Evolutionary conservation across 768 basidiomycete genomes (phyloP), one percentile per base, ranked within the genome.

Genomic region (Cyathus striatus): DNA sequence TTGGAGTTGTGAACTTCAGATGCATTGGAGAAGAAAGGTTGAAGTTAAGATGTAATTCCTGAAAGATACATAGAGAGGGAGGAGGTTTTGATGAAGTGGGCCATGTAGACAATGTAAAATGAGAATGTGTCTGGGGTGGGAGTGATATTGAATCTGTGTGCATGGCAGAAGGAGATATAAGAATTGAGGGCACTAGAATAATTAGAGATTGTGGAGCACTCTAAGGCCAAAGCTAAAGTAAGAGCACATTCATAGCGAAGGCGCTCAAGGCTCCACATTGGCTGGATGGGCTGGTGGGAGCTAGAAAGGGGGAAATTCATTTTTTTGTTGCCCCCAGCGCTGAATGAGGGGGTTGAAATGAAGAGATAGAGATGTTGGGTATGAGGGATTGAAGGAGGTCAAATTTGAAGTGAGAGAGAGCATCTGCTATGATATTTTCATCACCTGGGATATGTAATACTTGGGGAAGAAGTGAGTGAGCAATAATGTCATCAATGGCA

Each of bases 31-130:
- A 60, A 74, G 20, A 51, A 48, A 0, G 50, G 33, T 34, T 70
- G 60, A 0, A 72, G 60, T 24, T 61, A 52, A 20, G 55, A 56
- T 39, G 53, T 57, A 7, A 71, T 69, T 0, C 70, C 68, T 1
- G 68, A 68, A 0, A 73, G 55, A 49, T 73, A 73, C 0, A 49
- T 41, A 22, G 52, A 46, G 6, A 69, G 60, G 0, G 69, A 65
- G 1, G 35, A 10, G 0, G 70, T 67, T 26, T 63, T 48, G 38
- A 73, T 66, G 44, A 60, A 57, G 27, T 55, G 45, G 1, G 41
- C 58, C 59, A 65, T 68, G 48, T 53, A 73, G 4, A 61, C 54
- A 1, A 53, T 50, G 49, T 54, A 73, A 27, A 65, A 60, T 2
- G 53, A 53, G 0, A 73, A 38, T 0, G 67, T 68, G 34, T 71